Evolutionary conservation across 371 early-diverging fungal genomes (phyloP), one percentile per base, ranked within the genome.

Genomic region (Rhizopus stolonifer): DNA sequence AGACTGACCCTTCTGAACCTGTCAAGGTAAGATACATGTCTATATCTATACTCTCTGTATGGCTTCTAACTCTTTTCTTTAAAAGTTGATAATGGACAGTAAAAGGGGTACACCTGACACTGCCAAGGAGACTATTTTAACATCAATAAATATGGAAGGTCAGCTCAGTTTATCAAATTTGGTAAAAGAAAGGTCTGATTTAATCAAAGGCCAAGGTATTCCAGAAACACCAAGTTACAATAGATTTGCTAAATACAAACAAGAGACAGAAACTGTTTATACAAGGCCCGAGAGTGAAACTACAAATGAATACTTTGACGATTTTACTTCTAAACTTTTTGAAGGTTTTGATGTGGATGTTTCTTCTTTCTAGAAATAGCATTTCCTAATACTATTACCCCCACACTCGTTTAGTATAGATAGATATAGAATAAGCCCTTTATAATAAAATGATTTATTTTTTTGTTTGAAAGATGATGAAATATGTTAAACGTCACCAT

Each of bases 401-500:
- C n/a, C n/a, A n/a, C n/a, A n/a, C n/a, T n/a, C n/a, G n/a, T n/a
- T n/a, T n/a, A n/a, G n/a, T n/a, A n/a, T n/a, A n/a, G n/a, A n/a
- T n/a, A n/a, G n/a, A n/a, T n/a, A n/a, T n/a, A n/a, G n/a, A n/a
- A n/a, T n/a, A n/a, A n/a, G n/a, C n/a, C n/a, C n/a, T n/a, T n/a
- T n/a, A n/a, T n/a, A n/a, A n/a, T n/a, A n/a, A n/a, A n/a, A n/a
- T n/a, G n/a, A n/a, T n/a, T n/a, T n/a, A n/a, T n/a, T n/a, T n/a
- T n/a, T n/a, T n/a, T n/a, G n/a, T n/a, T n/a, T n/a, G n/a, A n/a
- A n/a, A n/a, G n/a, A n/a, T n/a, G n/a, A 29, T 29, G 31, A 4
- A 29, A 29, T 29, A 29, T 10, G 31, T 56, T 56, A 70, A 2
- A 47, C 54, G 44, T 70, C 69, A 18, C 61, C 53, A 18, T 42